Evolutionary conservation across 306 rosid species (phyloP).

Genomic region (Pyrus bretschneideri): DNA sequence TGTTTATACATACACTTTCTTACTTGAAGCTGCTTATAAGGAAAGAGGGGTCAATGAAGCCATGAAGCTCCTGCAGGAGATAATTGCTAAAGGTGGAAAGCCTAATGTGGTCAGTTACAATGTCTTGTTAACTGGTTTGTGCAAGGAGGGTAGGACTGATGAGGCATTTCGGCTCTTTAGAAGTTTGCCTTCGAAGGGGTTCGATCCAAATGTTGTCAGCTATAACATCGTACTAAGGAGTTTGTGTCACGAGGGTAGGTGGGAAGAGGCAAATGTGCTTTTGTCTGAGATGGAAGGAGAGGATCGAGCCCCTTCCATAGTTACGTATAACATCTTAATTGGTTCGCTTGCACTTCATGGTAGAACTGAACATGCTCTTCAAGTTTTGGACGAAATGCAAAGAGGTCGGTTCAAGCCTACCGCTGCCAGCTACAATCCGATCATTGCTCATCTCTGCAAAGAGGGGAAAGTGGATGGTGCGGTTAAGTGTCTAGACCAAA

Average conservation of each 20-base stretch:
- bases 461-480: conserved; percentile 66
- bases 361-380: conserved; percentile 65
- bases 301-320: conserved; percentile 50
- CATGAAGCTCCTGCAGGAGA: conserved; percentile 56
- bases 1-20: conserved; percentile 65
- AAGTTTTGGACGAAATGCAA: conserved; percentile 71
- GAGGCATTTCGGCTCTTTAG: conserved; percentile 69
- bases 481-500: conserved; percentile 59
- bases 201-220: conserved; percentile 76
- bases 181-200: conserved; percentile 66
- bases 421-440: conserved; percentile 82
- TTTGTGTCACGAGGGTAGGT: conserved; percentile 62
- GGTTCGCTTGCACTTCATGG: conserved; percentile 72
- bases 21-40: conserved; percentile 80
- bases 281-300: conserved; percentile 71
- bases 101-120: conserved; percentile 84
- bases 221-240: conserved; percentile 72
- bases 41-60: conserved; percentile 85
- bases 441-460: conserved; percentile 56
- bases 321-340: conserved; percentile 73
- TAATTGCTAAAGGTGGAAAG: conserved; percentile 75
- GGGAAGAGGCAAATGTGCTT: conserved; percentile 80
- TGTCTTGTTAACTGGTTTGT: conserved; percentile 75
- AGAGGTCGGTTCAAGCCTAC: conserved; percentile 52
- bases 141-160: conserved; percentile 84